Base-by-base conservation (phyloP, 208 protist species). In the Hexamita inflata region DNA sequence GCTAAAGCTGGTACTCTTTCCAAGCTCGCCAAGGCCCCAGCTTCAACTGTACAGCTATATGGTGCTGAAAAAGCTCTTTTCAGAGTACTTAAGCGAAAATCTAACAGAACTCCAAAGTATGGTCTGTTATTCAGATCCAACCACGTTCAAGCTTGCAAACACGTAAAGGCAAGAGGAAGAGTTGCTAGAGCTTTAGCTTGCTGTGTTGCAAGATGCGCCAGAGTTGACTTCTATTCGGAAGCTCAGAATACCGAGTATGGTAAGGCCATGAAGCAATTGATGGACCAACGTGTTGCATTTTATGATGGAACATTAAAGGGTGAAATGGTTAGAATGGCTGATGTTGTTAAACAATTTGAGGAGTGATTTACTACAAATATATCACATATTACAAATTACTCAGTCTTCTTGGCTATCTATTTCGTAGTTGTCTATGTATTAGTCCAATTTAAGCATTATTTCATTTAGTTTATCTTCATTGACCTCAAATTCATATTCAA, bases 31-130 rank as follows among this genome's bases (percentile, higher is more conserved):
- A 99, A 99, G 89, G 88, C 94, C 77, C 96, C 96, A 19, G 95
- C 95, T 26, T 98, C 94, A 41, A 99, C 96, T 26, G 93, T 99
- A 40, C 96, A 99, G 85, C 98, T 99, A 82, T 87, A 99, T 13
- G 96, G 96, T 76, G 96, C 96, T 45, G 96, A 99, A 85, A 99
- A 99, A 88, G 95, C 95, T 11, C 89, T 99, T 34, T 98, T 99
- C 91, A 88, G 88, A n/a, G 88, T 89, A n/a, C 85, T 98, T 40
- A 98, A 98, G 87, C 90, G 93, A 74, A 92, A 94, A 76, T 39
- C 24, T 34, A 76, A 77, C 2, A 45, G n/a, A 70, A 82, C 80
- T 45, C 80, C 80, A n/a, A 82, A 82, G 30, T 81, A 81, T 59
- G 80, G 80, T 34, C 1, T 78, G 15, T 39, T 82, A 4, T 82